Evolutionary conservation across 2,329 filamentous ascomycete species (phyloP), one percentile per base, ranked within the genome.

Genomic region (Chaetothyriales sp.): DNA sequence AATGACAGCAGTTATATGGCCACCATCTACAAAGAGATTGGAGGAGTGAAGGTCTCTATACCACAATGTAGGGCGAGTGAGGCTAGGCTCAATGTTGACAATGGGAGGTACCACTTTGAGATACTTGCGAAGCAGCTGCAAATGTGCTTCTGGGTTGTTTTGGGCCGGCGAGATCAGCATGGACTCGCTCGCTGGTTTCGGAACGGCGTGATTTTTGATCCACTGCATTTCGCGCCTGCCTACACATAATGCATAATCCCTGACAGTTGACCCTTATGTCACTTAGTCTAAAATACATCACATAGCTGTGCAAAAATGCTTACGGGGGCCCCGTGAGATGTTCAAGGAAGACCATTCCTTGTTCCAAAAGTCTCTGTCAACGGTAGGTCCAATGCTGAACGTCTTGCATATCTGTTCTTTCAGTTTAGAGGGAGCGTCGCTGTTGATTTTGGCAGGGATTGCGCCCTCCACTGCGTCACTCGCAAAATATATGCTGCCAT

Each of bases 1-100:
- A 48, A 73, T 71, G 5, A 73, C 49, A 49, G 65, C 62, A 7
- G 66, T 66, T 40, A 73, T 65, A 43, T 56, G 58, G 40, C 48
- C 2, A 13, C 29, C 29, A 10, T 37, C 29, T 13, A 37, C 29
- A 10, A 37, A 37, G 9, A 37, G 9, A 13, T 37, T 37, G 29
- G 29, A 13, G 2, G 29, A 37, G 29, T 37, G 29, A 37, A 37
- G 29, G 29, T 37, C 29, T 2, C 8, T 37, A 13, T 37, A 13
- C 29, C 29, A 37, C 2, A 37, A 13, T 10, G 29, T 10, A 2
- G 29, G 13, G 13, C 29, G 13, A 13, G 8, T 5, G 13, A 37
- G 8, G 29, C 29, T 37, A 10, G 29, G n/a, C n/a, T 37, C 29
- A 10, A 37, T 37, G 29, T 37, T 10, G 8, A 37, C 8, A 13